Percentiles rank a stretch among this genome's conserved stretches.
Conservation (phyloP, 2,329 filamentous ascomycete species). For the Fusarium citri region DNA sequence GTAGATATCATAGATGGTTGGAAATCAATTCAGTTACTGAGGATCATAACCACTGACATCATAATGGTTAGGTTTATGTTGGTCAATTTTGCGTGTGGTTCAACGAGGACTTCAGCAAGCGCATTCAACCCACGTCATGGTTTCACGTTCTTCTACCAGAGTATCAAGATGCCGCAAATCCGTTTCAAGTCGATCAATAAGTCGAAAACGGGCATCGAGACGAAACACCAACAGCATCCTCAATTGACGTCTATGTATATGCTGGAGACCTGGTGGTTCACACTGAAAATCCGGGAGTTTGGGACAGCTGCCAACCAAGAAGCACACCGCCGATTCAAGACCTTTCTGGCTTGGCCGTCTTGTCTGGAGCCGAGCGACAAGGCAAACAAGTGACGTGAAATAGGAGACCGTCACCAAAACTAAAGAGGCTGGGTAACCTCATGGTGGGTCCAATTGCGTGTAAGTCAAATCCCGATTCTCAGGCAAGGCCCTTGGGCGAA, state of each 20-base stretch:
- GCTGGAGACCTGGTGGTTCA: not conserved
- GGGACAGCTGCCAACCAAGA: not conserved
- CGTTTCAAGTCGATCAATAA: not conserved
- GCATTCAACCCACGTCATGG: not conserved
- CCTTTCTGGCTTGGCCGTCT: not conserved
- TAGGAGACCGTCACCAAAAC: slow-evolving; percentile 10
- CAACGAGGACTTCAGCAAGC: not conserved
- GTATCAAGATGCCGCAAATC: not conserved
- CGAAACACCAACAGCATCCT: not conserved
- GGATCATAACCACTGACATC: not conserved
- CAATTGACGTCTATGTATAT: not conserved
- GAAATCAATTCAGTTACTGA: not conserved
- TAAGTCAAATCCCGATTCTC: slow-evolving; percentile 10
- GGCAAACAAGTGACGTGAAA: slow-evolving; percentile 19
- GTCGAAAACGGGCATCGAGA: not conserved
- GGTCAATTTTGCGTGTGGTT: not conserved
- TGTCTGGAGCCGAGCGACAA: slow-evolving; percentile 12
- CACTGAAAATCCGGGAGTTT: not conserved
- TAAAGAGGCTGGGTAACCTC: slow-evolving; percentile 22
- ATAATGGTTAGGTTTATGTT: not conserved
- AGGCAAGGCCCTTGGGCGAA: not conserved
- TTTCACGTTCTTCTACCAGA: not conserved
- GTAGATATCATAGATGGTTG: slow-evolving; percentile 23
- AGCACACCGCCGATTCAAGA: slow-evolving; percentile 30
- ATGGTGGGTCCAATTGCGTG: slow-evolving; percentile 18